Conservation (phyloP, 495 filamentous ascomycete species). For the Evernia prunastri region DNA sequence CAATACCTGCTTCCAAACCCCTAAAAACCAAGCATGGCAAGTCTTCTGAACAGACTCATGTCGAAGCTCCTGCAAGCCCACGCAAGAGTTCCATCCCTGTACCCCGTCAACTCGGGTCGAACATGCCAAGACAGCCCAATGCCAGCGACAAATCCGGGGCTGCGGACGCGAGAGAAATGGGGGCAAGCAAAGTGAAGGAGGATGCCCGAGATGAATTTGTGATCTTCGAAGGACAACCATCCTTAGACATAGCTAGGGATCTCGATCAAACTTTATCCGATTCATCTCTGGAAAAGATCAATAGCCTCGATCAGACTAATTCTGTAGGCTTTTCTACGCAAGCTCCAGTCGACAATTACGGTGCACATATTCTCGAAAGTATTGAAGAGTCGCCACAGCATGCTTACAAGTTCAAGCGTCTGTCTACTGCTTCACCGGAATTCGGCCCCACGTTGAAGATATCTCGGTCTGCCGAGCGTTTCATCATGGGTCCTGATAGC, state of each 20-base stretch:
- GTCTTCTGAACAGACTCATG: background rate
- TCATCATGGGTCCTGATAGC: constrained; percentile 33
- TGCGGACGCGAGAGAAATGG: background rate
- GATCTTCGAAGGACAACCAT: constrained; percentile 5
- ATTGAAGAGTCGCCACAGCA: constrained; percentile 28
- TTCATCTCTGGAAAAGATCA: background rate
- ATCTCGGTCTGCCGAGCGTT: constrained; percentile 32
- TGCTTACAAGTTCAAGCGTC: constrained; percentile 24
- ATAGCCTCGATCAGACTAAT: background rate
- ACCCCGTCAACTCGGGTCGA: background rate
- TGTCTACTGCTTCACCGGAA: constrained; percentile 21
- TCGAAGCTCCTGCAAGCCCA: background rate
- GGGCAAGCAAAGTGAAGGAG: background rate
- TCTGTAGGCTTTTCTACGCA: background rate
- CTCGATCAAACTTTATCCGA: background rate
- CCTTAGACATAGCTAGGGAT: background rate
- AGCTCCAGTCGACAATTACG: constrained; percentile 1
- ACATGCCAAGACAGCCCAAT: background rate
- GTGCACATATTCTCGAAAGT: constrained; percentile 16
- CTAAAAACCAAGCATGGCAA: background rate
- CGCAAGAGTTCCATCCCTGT: constrained; percentile 20
- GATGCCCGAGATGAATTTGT: constrained; percentile 9
- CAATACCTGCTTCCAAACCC: constrained; percentile 3
- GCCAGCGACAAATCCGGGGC: background rate
- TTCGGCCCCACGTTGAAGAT: constrained; percentile 34